Conservation (phyloP, 495 filamentous ascomycete species). For the Margaritispora aquatica region DNA sequence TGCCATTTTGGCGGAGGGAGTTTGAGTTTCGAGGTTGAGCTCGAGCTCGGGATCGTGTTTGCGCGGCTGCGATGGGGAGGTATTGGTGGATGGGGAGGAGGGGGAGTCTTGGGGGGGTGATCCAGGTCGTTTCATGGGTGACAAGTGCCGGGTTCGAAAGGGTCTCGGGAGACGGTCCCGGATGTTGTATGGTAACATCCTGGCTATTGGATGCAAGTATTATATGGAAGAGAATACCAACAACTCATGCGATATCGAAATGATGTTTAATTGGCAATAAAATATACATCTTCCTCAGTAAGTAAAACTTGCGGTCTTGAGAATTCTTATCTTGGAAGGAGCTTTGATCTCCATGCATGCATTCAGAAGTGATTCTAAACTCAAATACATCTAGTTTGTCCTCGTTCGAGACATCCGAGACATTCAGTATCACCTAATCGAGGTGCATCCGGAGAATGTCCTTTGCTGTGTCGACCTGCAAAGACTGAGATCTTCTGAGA, state of each 20-base stretch:
- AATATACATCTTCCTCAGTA: no score
- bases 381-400: neutral
- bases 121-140: neutral
- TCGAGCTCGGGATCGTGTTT: no score
- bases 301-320: no score
- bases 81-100: no score
- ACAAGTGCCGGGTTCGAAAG: neutral
- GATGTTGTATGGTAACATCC: neutral
- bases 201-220: neutral
- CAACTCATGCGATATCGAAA: no score
- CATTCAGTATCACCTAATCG: neutral
- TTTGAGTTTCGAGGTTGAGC: neutral
- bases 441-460: no score
- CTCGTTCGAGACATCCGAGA: neutral
- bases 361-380: neutral
- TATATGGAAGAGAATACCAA: neutral
- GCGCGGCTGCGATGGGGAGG: no score
- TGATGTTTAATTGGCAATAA: no score
- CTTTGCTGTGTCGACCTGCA: no score
- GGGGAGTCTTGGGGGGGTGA: no score
- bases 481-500: no score
- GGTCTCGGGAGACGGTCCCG: neutral
- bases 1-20: neutral
- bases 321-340: no score
- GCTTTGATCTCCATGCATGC: neutral